phyloP scores from a whole-genome alignment of 2,329 filamentous ascomycete species.

The Epichloe bromicola region DNA sequence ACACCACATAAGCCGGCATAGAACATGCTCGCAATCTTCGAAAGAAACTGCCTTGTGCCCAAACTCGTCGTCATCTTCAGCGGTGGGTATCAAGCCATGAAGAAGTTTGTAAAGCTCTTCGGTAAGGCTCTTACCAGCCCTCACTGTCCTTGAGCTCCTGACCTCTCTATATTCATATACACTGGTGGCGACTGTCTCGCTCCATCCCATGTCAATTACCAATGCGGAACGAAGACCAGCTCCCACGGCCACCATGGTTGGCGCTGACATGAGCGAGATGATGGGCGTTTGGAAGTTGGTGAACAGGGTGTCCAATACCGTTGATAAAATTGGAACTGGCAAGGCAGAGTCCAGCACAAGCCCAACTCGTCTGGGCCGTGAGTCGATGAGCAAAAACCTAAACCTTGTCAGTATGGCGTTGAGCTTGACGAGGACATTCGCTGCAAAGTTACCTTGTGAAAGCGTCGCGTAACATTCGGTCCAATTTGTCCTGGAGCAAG shows the following conservation, averaged over 20 bases:
- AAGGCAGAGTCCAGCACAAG: constrained; percentile 67
- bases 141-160: constrained; percentile 51
- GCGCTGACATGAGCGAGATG: constrained; percentile 66
- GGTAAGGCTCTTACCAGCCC: constrained; percentile 61
- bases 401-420: neutral
- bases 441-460: constrained; percentile 54
- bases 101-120: constrained; percentile 56
- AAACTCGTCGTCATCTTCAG: constrained; percentile 17
- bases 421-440: neutral
- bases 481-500: constrained; percentile 74
- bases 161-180: constrained; percentile 88
- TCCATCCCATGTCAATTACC: constrained; percentile 85
- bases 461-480: constrained; percentile 66
- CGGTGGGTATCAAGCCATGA: constrained; percentile 17
- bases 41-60: constrained; percentile 42
- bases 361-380: constrained; percentile 60
- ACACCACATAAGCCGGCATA: constrained; percentile 70
- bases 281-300: constrained; percentile 65
- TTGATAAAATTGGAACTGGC: constrained; percentile 65
- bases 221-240: constrained; percentile 78
- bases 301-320: constrained; percentile 67
- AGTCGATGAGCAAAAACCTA: constrained; percentile 56
- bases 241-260: constrained; percentile 60
- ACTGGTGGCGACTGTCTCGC: constrained; percentile 72
- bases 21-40: constrained; percentile 69